These are phyloP conservation scores for Agroathelia rolfsii DNA, from an alignment of 1,284 basidiomycete genomes.

Conservation along the genomic window DNA sequence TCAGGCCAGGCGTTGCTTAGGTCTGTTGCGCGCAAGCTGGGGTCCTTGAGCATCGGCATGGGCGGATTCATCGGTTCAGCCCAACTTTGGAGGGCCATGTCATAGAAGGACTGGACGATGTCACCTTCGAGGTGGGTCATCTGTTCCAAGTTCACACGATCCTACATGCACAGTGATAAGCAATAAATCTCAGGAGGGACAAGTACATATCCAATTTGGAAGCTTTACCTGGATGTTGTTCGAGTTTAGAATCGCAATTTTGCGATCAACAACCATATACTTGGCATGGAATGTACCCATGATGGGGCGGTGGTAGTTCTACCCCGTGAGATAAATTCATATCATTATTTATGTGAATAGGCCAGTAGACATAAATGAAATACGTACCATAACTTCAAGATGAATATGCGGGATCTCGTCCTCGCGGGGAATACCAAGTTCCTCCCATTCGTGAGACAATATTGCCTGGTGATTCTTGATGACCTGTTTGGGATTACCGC, in stretches of 20 bases:
- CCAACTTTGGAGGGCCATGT: slow-evolving; percentile 65
- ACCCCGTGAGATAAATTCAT: too few relatives aligned
- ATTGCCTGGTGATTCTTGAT: slow-evolving; percentile 48
- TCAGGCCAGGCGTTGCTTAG: too few relatives aligned
- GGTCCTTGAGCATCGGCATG: slow-evolving; percentile 34
- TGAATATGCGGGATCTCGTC: slow-evolving; percentile 54
- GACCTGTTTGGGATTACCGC: slow-evolving; percentile 50
- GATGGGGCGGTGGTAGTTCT: slow-evolving; percentile 38
- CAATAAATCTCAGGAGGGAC: too few relatives aligned
- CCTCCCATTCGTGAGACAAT: slow-evolving; percentile 35
- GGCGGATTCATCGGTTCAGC: slow-evolving; percentile 46
- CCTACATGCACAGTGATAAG: slow-evolving; percentile 17
- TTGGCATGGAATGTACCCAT: slow-evolving; percentile 76
- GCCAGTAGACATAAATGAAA: slow-evolving; percentile 20
- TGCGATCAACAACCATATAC: slow-evolving; percentile 67
- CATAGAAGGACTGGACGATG: slow-evolving; percentile 65
- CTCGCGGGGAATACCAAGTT: slow-evolving; percentile 44
- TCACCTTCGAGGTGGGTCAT: slow-evolving; percentile 61
- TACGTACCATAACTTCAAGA: slow-evolving; percentile 52
- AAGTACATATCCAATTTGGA: slow-evolving; percentile 5
- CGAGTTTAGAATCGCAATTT: slow-evolving; percentile 60
- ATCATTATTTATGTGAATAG: neutral
- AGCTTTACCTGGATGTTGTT: slow-evolving; percentile 59
- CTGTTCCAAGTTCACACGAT: slow-evolving; percentile 60
- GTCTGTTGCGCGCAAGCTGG: too few relatives aligned